These are phyloP conservation scores for Rasamsonia emersonii DNA, from an alignment of 2,329 filamentous ascomycete species.

Conservation along the genomic window DNA sequence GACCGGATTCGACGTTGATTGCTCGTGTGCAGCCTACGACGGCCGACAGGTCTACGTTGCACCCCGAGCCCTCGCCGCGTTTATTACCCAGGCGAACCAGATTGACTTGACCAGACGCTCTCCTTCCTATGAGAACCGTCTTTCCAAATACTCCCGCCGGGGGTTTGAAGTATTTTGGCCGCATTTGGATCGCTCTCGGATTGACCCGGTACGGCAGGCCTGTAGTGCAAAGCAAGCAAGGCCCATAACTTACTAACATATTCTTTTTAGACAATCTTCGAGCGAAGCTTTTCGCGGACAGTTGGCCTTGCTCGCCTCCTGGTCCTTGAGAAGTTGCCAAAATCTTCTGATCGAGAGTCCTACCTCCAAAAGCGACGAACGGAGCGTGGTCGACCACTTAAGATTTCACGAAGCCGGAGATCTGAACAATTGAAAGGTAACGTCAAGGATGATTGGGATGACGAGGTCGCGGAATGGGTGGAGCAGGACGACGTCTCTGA, in stretches of 20 bases:
- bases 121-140: slow-evolving; percentile 77
- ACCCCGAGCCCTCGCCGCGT: slow-evolving; percentile 67
- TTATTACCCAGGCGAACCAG: slow-evolving; percentile 73
- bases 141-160: slow-evolving; percentile 76
- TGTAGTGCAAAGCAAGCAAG: no score
- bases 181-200: slow-evolving; percentile 60
- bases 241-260: not conserved
- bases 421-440: slow-evolving; percentile 52
- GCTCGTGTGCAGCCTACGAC: slow-evolving; percentile 71
- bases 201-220: slow-evolving; percentile 62
- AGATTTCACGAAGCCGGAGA: slow-evolving; percentile 29
- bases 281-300: slow-evolving; percentile 67
- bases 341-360: slow-evolving; percentile 54
- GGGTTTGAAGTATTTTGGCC: slow-evolving; percentile 81
- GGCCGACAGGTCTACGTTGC: slow-evolving; percentile 71
- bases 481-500: slow-evolving; percentile 67
- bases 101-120: slow-evolving; percentile 72
- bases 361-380: slow-evolving; percentile 62
- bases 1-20: slow-evolving; percentile 83
- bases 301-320: slow-evolving; percentile 70
- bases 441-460: slow-evolving; percentile 67
- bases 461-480: slow-evolving; percentile 78
- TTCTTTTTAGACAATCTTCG: slow-evolving; percentile 58
- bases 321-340: slow-evolving; percentile 70
- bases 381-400: slow-evolving; percentile 62